Percentiles rank a stretch among this genome's conserved stretches.
These are phyloP conservation scores for Trametes meyenii DNA, from an alignment of 768 basidiomycete species.

Conservation along the genomic window DNA sequence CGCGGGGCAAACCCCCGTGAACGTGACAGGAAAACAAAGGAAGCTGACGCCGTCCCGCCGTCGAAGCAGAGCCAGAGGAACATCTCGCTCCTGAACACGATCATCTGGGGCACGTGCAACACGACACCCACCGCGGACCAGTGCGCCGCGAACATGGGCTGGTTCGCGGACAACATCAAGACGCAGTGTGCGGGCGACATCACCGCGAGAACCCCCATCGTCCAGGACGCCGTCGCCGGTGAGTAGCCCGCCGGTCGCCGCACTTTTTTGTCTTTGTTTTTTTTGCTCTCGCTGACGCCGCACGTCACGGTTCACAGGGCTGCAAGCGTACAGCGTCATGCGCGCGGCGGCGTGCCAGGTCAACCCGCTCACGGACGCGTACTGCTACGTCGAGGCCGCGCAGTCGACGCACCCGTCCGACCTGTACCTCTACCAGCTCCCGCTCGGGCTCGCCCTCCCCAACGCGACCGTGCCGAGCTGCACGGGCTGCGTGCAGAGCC, in stretches of 20 bases:
- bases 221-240: constrained; percentile 59
- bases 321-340: constrained; percentile 66
- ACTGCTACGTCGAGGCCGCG: constrained; percentile 75
- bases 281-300: background rate
- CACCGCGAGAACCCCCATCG: constrained; percentile 51
- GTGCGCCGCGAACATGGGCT: constrained; percentile 69
- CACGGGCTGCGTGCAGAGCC: constrained; percentile 60
- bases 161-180: constrained; percentile 55
- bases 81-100: constrained; percentile 60
- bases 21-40: too few species aligned
- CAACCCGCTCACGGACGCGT: constrained; percentile 59
- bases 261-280: too few species aligned
- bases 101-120: constrained; percentile 84
- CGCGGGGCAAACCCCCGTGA: background rate
- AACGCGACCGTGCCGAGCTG: constrained; percentile 55
- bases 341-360: constrained; percentile 60
- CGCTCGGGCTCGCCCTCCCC: constrained; percentile 59
- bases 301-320: constrained; percentile 45
- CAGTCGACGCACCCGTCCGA: constrained; percentile 60
- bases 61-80: constrained; percentile 63
- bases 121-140: constrained; percentile 49
- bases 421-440: constrained; percentile 72
- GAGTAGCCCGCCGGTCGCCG: constrained; percentile 20
- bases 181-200: constrained; percentile 61
- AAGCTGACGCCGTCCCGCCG: constrained; percentile 8